Percentiles rank a stretch among this genome's conserved stretches.
phyloP scores from a whole-genome alignment of 2,329 filamentous ascomycete genomes.

The Phyllosticta paracitricarpa region DNA sequence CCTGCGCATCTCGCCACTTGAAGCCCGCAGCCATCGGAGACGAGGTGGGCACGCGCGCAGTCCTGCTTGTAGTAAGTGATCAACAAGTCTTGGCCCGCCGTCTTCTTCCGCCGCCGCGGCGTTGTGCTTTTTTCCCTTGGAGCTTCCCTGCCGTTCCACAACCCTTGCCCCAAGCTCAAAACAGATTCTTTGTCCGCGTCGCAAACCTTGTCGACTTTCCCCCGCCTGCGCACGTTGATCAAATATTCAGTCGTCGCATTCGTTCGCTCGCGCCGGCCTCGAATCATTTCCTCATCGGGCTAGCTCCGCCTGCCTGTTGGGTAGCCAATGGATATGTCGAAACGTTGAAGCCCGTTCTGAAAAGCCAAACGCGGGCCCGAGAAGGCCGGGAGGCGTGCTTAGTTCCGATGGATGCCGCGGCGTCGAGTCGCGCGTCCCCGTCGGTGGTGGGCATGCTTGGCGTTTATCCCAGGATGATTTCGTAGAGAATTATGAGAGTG shows the following conservation, averaged over 20 bases:
- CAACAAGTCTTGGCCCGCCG: background rate
- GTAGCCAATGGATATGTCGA: background rate
- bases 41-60: background rate
- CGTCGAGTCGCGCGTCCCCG: background rate
- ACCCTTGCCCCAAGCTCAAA: background rate
- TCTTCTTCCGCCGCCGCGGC: background rate
- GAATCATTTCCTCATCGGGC: background rate
- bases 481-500: constrained; percentile 29
- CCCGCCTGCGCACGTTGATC: background rate
- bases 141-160: background rate
- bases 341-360: background rate
- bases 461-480: constrained; percentile 15
- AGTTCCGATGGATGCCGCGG: background rate
- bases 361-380: background rate
- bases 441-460: too few relatives aligned
- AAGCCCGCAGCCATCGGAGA: background rate
- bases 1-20: background rate
- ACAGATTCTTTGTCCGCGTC: background rate
- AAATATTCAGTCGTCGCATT: background rate
- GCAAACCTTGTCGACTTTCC: background rate
- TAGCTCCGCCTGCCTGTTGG: background rate
- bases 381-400: background rate
- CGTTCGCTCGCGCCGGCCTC: background rate
- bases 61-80: background rate
- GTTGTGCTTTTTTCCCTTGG: background rate